Percentiles rank a stretch among this genome's conserved stretches.
These are phyloP conservation scores for Wickerhamomyces pijperi DNA, from an alignment of 805 yeast genomes.

Conservation along the genomic window DNA sequence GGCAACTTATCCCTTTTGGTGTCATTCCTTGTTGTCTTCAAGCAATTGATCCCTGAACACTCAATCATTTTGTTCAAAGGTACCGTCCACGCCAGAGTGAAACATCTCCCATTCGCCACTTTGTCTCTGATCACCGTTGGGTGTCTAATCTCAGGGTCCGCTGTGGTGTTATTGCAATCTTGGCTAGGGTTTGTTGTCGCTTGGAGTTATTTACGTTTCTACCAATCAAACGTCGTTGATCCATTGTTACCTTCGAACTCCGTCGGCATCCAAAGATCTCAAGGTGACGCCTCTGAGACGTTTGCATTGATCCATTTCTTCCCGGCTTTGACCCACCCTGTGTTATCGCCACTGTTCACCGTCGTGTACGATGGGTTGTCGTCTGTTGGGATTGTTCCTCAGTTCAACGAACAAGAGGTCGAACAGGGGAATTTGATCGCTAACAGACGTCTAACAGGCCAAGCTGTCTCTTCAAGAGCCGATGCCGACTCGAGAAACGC, in stretches of 20 bases:
- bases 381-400: constrained; percentile 37
- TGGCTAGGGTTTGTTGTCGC: constrained; percentile 50
- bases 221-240: constrained; percentile 45
- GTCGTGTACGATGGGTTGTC: constrained; percentile 26
- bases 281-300: constrained; percentile 87
- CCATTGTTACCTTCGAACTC: constrained; percentile 34
- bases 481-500: constrained; percentile 32
- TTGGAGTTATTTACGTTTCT: constrained; percentile 74
- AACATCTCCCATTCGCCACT: constrained; percentile 47
- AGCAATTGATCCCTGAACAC: constrained; percentile 57
- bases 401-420: constrained; percentile 58
- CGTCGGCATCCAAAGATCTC: constrained; percentile 24
- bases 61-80: constrained; percentile 38
- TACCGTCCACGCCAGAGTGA: constrained; percentile 39
- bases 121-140: constrained; percentile 19
- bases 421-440: constrained; percentile 70
- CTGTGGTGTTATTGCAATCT: constrained; percentile 47
- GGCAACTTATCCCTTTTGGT: constrained; percentile 45
- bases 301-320: constrained; percentile 77
- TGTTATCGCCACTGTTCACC: constrained; percentile 41
- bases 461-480: constrained; percentile 2
- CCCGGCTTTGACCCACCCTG: constrained; percentile 50
- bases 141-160: constrained; percentile 20
- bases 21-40: constrained; percentile 53
- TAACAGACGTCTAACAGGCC: constrained; percentile 36